Evolutionary conservation across 768 basidiomycete species (phyloP).

Genomic region (Strobilomyces confusus): DNA sequence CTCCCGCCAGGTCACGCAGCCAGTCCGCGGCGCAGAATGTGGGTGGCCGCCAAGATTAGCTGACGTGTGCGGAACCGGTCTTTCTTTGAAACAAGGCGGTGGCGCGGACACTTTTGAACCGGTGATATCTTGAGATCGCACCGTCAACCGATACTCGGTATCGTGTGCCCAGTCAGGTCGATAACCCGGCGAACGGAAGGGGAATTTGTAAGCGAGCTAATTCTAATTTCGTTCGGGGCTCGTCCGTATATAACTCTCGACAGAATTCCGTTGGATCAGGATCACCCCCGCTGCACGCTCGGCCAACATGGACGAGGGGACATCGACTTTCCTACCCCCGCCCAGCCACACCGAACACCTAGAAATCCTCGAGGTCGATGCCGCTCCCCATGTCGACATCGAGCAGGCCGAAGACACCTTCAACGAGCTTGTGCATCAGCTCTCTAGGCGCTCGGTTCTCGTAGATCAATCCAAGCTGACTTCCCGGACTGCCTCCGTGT

Average conservation of each 20-base stretch:
- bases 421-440: slow-evolving; percentile 46
- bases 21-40: neutral
- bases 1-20: neutral
- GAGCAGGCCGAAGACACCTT: slow-evolving; percentile 49
- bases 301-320: slow-evolving; percentile 8
- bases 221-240: neutral
- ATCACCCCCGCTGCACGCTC: neutral
- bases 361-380: slow-evolving; percentile 20
- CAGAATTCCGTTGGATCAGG: neutral
- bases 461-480: slow-evolving; percentile 14
- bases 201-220: slow-evolving; percentile 16
- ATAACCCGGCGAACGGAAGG: neutral
- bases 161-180: neutral
- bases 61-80: neutral
- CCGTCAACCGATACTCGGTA: neutral
- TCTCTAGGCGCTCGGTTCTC: slow-evolving; percentile 17
- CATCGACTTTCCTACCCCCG: neutral
- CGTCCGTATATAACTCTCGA: slow-evolving; percentile 17
- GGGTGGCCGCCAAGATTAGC: neutral
- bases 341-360: slow-evolving; percentile 9
- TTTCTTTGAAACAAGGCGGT: neutral
- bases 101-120: neutral
- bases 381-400: slow-evolving; percentile 44
- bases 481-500: slow-evolving; percentile 23
- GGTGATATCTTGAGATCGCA: neutral